Conservation (phyloP, 495 filamentous ascomycete genomes). For the Aspergillus sclerotiicarbonarius region DNA sequence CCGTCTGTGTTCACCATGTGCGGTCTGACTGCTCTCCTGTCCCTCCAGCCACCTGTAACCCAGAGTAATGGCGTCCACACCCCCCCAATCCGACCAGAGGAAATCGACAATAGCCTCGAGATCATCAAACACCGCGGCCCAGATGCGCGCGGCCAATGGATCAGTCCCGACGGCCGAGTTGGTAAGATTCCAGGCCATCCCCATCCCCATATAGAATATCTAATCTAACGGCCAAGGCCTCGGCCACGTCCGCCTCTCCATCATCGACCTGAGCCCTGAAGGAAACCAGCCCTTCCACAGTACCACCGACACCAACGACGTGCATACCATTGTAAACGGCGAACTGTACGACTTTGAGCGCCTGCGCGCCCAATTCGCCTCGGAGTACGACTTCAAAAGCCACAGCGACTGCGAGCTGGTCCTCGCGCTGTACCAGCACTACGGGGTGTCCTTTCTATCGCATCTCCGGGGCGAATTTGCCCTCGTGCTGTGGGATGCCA, state of each 20-base stretch:
- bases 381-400: conserved; percentile 41
- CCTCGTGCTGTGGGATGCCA: conserved; percentile 44
- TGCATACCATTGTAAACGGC: conserved; percentile 56
- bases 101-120: conserved; percentile 30
- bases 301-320: conserved; percentile 28
- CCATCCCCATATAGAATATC: neutral
- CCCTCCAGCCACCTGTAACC: neutral
- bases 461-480: conserved; percentile 53
- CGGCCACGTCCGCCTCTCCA: conserved; percentile 48
- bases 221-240: conserved; percentile 20
- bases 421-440: conserved; percentile 47
- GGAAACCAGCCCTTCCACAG: conserved; percentile 49
- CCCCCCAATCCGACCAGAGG: neutral
- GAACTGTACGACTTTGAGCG: conserved; percentile 52
- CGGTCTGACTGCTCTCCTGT: conserved; percentile 10
- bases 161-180: conserved; percentile 37
- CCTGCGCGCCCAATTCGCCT: conserved; percentile 31
- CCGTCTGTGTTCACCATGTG: too few species aligned
- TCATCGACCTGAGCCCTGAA: conserved; percentile 47
- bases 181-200: too few species aligned
- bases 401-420: conserved; percentile 48
- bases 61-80: neutral
- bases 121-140: conserved; percentile 48
- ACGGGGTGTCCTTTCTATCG: conserved; percentile 44
- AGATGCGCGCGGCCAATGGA: conserved; percentile 45